phyloP scores from a whole-genome alignment of 495 filamentous ascomycete genomes.

The Penicillium coprophilum region DNA sequence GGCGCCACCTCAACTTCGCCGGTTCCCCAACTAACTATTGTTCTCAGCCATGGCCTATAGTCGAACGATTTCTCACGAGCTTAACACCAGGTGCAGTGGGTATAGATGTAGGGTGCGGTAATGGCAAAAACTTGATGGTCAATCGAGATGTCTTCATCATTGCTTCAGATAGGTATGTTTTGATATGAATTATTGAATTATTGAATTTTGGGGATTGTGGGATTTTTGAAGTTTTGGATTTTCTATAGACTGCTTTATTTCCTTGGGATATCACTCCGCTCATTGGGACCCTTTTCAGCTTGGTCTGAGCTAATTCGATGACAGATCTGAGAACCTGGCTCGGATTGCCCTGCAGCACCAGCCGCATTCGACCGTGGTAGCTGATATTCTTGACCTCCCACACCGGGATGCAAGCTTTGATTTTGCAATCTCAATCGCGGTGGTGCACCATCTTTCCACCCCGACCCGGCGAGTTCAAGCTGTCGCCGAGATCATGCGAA shows the following conservation, averaged over 20 bases:
- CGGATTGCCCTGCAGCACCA: conserved; percentile 68
- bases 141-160: conserved; percentile 79
- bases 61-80: conserved; percentile 72
- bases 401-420: conserved; percentile 71
- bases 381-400: conserved; percentile 68
- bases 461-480: conserved; percentile 69
- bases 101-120: conserved; percentile 86
- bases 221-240: conserved; percentile 10
- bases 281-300: conserved; percentile 14
- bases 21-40: conserved; percentile 3
- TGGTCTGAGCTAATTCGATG: conserved; percentile 21
- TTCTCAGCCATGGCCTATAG: conserved; percentile 85
- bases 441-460: conserved; percentile 94
- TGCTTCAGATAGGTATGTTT: conserved; percentile 75
- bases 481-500: conserved; percentile 67
- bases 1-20: not conserved
- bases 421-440: conserved; percentile 93
- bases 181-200: conserved; percentile 2
- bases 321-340: conserved; percentile 68
- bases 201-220: no score
- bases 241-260: conserved; percentile 11
- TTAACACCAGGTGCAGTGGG: conserved; percentile 74
- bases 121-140: conserved; percentile 89
- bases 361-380: conserved; percentile 64
- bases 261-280: conserved; percentile 9